Evolutionary conservation across 805 yeast species (phyloP).

Genomic region (Candida silvatica): DNA sequence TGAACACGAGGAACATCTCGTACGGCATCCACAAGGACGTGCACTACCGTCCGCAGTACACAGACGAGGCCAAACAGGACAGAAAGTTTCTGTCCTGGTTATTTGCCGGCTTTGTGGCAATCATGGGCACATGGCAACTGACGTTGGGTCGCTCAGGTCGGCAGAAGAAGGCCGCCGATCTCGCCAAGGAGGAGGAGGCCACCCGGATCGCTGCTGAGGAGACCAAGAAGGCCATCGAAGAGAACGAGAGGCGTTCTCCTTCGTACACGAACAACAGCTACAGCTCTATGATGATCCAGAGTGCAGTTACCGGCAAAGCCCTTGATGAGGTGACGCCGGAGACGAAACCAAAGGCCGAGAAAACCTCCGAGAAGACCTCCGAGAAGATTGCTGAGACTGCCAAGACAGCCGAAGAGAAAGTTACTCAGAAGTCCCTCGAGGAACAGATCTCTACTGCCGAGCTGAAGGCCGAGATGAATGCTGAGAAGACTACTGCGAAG

Average conservation of each 20-base stretch:
- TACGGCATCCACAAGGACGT: constrained; percentile 15
- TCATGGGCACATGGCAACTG: constrained; percentile 7
- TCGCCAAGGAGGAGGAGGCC: too few relatives aligned
- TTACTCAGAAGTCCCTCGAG: too few relatives aligned
- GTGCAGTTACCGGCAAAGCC: background rate
- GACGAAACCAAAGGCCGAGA: too few relatives aligned
- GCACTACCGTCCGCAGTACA: constrained; percentile 6
- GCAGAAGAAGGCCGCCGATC: background rate
- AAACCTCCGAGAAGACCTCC: too few relatives aligned
- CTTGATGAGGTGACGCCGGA: too few relatives aligned
- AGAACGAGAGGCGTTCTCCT: constrained; percentile 1
- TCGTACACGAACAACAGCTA: constrained; percentile 1
- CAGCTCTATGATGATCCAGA: background rate
- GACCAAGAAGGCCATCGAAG: background rate
- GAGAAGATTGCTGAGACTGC: too few relatives aligned
- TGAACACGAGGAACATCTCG: constrained; percentile 13
- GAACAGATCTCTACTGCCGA: too few relatives aligned
- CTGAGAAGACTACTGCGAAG: too few relatives aligned
- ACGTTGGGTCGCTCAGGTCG: constrained; percentile 3
- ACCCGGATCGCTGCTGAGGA: too few relatives aligned
- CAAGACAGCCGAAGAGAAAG: too few relatives aligned
- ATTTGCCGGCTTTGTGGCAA: constrained; percentile 4
- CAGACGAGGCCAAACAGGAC: constrained; percentile 7
- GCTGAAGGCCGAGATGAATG: too few relatives aligned
- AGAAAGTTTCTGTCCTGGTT: constrained; percentile 5